A percentile compares a stretch with the other conserved stretches of the same genome.
These are phyloP conservation scores for Prunella vulgaris DNA, from an alignment of 257 asterid genomes.

Conservation along the genomic window DNA sequence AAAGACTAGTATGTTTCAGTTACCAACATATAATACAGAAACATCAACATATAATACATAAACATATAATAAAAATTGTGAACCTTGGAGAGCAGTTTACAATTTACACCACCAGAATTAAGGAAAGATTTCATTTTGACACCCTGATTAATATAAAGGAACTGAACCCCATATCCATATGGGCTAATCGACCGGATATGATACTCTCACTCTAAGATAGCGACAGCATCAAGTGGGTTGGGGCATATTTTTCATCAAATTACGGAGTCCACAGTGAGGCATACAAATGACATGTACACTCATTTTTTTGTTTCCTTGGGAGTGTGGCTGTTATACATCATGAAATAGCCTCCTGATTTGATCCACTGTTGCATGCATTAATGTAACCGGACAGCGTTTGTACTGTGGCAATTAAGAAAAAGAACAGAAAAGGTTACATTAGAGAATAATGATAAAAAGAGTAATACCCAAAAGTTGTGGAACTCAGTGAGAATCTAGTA, in stretches of 20 bases:
- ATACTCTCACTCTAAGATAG: too few species aligned
- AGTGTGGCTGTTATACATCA: slow-evolving; percentile 42
- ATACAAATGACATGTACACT: slow-evolving; percentile 1
- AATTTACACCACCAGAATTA: not conserved
- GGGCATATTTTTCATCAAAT: not conserved
- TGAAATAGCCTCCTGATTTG: slow-evolving; percentile 90
- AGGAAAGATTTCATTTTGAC: not conserved
- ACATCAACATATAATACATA: too few species aligned
- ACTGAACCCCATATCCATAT: too few species aligned
- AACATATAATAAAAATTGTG: not conserved
- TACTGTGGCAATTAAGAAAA: slow-evolving; percentile 44
- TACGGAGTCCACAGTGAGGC: not conserved
- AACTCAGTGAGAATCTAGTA: not conserved
- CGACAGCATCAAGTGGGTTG: not conserved
- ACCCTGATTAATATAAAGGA: too few species aligned
- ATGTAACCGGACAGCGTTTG: slow-evolving; percentile 89
- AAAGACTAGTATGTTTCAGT: too few species aligned
- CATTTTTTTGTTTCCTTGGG: not conserved
- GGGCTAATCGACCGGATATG: too few species aligned
- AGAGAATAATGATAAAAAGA: too few species aligned
- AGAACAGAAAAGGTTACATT: not conserved
- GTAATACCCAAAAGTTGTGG: not conserved
- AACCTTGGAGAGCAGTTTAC: not conserved
- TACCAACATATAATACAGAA: too few species aligned
- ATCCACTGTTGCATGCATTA: slow-evolving; percentile 82